phyloP scores from a whole-genome alignment of 129 eudicot genomes.

The Apium graveolens region DNA sequence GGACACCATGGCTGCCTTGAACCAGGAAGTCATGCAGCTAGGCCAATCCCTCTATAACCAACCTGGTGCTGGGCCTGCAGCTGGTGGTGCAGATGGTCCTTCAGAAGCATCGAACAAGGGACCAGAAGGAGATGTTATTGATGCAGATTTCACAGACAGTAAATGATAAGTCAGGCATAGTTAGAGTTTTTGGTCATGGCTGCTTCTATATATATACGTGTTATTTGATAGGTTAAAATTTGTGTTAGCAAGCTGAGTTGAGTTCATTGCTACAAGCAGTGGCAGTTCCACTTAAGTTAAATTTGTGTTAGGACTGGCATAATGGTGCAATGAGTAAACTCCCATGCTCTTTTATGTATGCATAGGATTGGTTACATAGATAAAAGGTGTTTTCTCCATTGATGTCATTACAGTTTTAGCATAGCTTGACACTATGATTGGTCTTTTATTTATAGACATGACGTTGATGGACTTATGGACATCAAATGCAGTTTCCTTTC shows the following conservation, averaged over 20 bases:
- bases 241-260: not conserved
- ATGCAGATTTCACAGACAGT: constrained; percentile 97
- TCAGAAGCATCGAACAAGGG: constrained; percentile 45
- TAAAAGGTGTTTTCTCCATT: too few species aligned
- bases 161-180: constrained; percentile 24
- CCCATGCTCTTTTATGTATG: too few species aligned
- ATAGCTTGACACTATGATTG: too few species aligned
- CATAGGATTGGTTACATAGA: not conserved
- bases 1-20: constrained; percentile 94
- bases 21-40: constrained; percentile 97
- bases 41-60: constrained; percentile 94
- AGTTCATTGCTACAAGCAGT: not conserved
- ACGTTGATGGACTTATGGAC: too few species aligned
- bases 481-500: too few species aligned
- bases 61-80: constrained; percentile 62
- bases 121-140: constrained; percentile 92
- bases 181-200: not conserved
- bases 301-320: too few species aligned
- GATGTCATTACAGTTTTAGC: too few species aligned
- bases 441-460: too few species aligned
- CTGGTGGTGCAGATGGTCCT: constrained; percentile 32
- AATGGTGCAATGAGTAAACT: too few species aligned
- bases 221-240: not conserved
- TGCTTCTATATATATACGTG: not conserved
- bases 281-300: too few species aligned